Evolutionary conservation across 495 filamentous ascomycete species (phyloP), one percentile per base, ranked within the genome.

Genomic region (Penicillium coffeae): DNA sequence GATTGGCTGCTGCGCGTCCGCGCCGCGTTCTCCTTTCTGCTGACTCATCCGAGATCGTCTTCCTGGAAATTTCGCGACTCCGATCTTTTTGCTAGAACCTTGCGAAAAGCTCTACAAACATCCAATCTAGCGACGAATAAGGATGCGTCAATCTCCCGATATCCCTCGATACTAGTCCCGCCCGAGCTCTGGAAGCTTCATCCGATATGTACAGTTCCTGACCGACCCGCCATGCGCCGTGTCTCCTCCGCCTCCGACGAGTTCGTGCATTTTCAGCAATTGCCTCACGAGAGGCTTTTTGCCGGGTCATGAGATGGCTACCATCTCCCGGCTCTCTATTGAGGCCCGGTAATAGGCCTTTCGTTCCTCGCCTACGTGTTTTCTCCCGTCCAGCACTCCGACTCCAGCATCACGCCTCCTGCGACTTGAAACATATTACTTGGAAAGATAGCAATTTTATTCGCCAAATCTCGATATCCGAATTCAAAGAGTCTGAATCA

Each of bases 231-330:
- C 45, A 73, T 73, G 70, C 56, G 52, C 59, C 64, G 64, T 60
- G 55, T 47, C 63, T 57, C 45, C 38, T 53, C 49, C 54, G 47
- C 57, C 39, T 54, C 58, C 52, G 56, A 58, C 59, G 65, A 71
- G 51, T 60, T 60, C 54, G 64, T 60, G 65, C 65, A 65, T 54
- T 53, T 53, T 55, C 59, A 62, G 51, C 59, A 58, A 54, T 52
- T 55, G 63, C 51, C 59, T 44, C 63, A 54, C 43, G 48, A 45
- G 46, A 58, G 48, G 47, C 48, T 60, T 48, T 48, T 59, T 49
- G 54, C 64, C 63, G 64, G 70, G 70, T 68, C 72, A 75, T 75
- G 72, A 73, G 65, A 67, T 60, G 58, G 63, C 69, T 60, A 58
- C 60, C 70, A 47, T 42, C 58, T 51, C 45, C 68, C 66, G 58